Evolutionary conservation across 805 yeast species (phyloP).

Genomic region (Lipomyces mesembrius): DNA sequence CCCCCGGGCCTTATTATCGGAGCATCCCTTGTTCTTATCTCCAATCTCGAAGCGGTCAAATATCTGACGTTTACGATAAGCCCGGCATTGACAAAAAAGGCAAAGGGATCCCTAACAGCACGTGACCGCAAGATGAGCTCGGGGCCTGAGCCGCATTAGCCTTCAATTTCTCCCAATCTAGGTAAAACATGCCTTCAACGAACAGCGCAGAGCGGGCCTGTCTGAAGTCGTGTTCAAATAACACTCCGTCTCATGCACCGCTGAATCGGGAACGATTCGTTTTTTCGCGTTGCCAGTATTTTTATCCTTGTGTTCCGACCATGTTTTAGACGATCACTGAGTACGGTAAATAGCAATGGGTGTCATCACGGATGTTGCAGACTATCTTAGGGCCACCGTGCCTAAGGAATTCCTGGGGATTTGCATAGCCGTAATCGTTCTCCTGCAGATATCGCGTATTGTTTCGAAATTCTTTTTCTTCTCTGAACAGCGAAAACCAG

Average conservation of each 20-base stretch:
- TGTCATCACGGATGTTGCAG: background rate
- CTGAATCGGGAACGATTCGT: background rate
- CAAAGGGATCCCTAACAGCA: background rate
- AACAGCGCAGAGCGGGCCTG: no score
- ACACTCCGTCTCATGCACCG: background rate
- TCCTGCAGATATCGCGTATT: conserved; percentile 3
- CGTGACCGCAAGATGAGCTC: background rate
- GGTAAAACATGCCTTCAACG: background rate
- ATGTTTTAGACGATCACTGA: background rate
- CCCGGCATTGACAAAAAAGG: background rate
- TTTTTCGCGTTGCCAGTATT: background rate
- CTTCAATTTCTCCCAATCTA: background rate
- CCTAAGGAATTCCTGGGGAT: background rate
- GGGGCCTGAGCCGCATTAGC: background rate
- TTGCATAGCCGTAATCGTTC: background rate
- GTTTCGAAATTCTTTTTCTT: background rate
- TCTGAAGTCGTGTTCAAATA: background rate
- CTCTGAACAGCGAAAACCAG: background rate
- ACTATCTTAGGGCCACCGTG: background rate
- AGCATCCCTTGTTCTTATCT: no score
- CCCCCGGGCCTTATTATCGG: no score
- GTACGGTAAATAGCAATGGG: background rate
- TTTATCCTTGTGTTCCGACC: background rate
- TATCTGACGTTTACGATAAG: background rate
- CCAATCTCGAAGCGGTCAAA: no score